Evolutionary conservation across 257 asterid genomes (phyloP).

Genomic region (Avicennia marina): DNA sequence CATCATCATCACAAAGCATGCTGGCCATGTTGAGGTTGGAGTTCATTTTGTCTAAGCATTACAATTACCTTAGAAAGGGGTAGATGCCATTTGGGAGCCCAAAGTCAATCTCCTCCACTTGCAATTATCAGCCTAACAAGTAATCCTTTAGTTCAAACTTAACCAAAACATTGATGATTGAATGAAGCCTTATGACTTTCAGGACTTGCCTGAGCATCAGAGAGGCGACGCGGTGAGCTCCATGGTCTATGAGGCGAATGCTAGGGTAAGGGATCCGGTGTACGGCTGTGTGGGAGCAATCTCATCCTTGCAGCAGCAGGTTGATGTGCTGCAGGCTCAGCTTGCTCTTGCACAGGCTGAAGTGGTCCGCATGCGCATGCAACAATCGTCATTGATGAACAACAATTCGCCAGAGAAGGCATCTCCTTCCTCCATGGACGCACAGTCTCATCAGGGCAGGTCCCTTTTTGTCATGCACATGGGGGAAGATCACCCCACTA

Average conservation of each 20-base stretch:
- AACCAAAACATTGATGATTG: too few relatives aligned
- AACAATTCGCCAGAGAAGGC: background rate
- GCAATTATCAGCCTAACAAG: too few relatives aligned
- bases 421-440: conserved; percentile 36
- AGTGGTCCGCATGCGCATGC: conserved; percentile 70
- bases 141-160: too few relatives aligned
- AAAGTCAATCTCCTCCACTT: too few relatives aligned
- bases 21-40: too few relatives aligned
- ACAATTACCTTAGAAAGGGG: too few relatives aligned
- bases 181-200: background rate
- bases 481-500: conserved; percentile 36
- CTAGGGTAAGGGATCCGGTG: conserved; percentile 57
- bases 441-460: conserved; percentile 42
- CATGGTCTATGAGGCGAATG: conserved; percentile 70
- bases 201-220: conserved; percentile 60
- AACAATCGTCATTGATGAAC: conserved; percentile 39
- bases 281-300: conserved; percentile 72
- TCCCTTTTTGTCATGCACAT: conserved; percentile 63
- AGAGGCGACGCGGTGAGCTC: conserved; percentile 64
- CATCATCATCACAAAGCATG: too few relatives aligned
- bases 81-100: too few relatives aligned
- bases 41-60: too few relatives aligned
- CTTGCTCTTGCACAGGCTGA: conserved; percentile 60
- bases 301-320: conserved; percentile 57
- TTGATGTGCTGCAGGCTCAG: conserved; percentile 48